phyloP scores from a whole-genome alignment of 768 basidiomycete genomes.

The Suillus weaverae region DNA sequence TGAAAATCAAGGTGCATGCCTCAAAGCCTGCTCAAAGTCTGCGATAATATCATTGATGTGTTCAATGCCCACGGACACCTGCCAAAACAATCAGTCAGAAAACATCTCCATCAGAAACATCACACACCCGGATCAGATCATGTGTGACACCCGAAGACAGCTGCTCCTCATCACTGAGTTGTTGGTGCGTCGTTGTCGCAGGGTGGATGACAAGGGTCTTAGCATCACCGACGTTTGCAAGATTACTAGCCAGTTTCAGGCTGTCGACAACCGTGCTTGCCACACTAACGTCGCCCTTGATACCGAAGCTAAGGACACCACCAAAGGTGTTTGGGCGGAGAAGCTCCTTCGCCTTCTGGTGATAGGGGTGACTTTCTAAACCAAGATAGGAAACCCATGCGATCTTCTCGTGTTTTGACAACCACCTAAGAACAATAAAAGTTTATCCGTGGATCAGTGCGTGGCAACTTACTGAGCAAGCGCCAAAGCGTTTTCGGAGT shows the following conservation, averaged over 20 bases:
- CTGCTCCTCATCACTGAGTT: slow-evolving; percentile 50
- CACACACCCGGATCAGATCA: slow-evolving; percentile 55
- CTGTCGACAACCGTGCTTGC: slow-evolving; percentile 68
- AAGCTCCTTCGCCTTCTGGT: slow-evolving; percentile 56
- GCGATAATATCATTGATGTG: slow-evolving; percentile 47
- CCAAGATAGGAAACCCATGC: slow-evolving; percentile 83
- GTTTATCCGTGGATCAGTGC: neutral
- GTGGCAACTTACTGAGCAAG: slow-evolving; percentile 40
- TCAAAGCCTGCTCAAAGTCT: slow-evolving; percentile 44
- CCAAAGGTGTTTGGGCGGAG: slow-evolving; percentile 58
- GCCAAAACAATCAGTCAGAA: neutral
- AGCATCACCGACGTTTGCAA: slow-evolving; percentile 71
- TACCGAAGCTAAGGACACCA: slow-evolving; percentile 77
- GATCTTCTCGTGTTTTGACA: slow-evolving; percentile 64
- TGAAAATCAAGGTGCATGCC: slow-evolving; percentile 15
- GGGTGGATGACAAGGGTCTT: slow-evolving; percentile 67
- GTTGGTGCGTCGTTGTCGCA: slow-evolving; percentile 58
- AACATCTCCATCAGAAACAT: slow-evolving; percentile 1
- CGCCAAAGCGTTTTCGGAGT: slow-evolving; percentile 54
- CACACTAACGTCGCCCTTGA: slow-evolving; percentile 53
- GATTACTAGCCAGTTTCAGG: slow-evolving; percentile 67
- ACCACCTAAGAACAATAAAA: slow-evolving; percentile 35
- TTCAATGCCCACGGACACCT: slow-evolving; percentile 48
- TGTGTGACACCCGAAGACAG: slow-evolving; percentile 50
- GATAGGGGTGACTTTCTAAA: slow-evolving; percentile 57